Conservation (phyloP, 208 protist species). For the Acanthamoeba sp. region DNA sequence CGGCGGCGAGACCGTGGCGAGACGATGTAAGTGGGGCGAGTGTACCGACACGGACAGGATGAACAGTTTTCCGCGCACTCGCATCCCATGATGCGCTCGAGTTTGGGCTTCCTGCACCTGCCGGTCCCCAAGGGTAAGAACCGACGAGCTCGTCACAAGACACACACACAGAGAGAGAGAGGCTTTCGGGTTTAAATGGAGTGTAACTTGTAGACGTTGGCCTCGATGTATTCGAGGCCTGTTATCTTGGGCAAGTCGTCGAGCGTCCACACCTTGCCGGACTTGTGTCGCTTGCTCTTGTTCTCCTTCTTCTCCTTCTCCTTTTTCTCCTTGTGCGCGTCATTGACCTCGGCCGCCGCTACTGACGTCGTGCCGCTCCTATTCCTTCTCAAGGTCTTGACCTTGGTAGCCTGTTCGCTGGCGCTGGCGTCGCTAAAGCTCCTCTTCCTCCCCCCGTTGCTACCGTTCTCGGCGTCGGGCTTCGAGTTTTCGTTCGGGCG, state of each 20-base stretch:
- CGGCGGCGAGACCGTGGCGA: too few species aligned
- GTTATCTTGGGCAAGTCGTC: neutral
- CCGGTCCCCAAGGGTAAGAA: neutral
- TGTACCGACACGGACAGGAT: neutral
- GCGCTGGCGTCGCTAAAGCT: neutral
- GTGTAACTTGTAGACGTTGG: neutral
- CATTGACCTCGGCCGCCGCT: neutral
- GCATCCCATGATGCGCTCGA: neutral
- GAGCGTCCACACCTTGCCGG: neutral
- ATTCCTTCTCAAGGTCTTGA: neutral
- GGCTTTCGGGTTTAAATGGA: too few species aligned
- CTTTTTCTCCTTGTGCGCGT: neutral
- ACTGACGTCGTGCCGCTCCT: neutral
- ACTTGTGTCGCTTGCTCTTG: neutral
- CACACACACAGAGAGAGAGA: neutral
- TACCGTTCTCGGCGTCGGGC: neutral
- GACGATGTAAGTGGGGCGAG: neutral
- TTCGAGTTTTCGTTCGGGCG: neutral
- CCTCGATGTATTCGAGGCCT: neutral
- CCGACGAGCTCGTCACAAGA: too few species aligned
- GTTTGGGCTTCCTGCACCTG: neutral
- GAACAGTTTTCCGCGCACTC: neutral
- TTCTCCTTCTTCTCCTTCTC: neutral
- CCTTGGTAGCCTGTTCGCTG: neutral
- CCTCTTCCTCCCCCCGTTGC: neutral